A percentile compares a stretch with the other conserved stretches of the same genome.
Evolutionary conservation across 1,284 basidiomycete species (phyloP).

Genomic region (Moniliophthora roreri): DNA sequence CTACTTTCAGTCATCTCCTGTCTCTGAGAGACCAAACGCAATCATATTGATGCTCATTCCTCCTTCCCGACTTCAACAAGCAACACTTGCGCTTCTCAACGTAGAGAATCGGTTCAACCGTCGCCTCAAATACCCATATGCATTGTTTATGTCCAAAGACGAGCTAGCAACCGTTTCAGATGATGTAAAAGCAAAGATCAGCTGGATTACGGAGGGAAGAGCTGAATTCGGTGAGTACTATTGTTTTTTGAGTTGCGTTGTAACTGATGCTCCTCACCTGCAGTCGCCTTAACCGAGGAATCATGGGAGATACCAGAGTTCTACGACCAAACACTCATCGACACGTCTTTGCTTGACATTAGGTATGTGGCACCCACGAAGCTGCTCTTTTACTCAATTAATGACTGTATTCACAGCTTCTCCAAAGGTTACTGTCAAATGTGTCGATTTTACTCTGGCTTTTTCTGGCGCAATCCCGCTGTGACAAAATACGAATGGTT

Average conservation of each 20-base stretch:
- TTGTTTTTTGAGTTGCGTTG: slow-evolving; percentile 2
- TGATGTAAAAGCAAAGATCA: slow-evolving; percentile 22
- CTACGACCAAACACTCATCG: slow-evolving; percentile 21
- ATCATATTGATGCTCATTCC: slow-evolving; percentile 28
- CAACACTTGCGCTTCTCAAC: slow-evolving; percentile 25
- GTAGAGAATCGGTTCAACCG: slow-evolving; percentile 30
- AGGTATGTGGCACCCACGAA: slow-evolving; percentile 20
- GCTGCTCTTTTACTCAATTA: no score
- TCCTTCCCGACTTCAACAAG: slow-evolving; percentile 24
- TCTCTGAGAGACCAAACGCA: slow-evolving; percentile 20
- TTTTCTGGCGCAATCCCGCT: slow-evolving; percentile 28
- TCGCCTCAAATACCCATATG: slow-evolving; percentile 27
- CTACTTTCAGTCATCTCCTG: slow-evolving; percentile 9
- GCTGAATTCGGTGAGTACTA: slow-evolving; percentile 27
- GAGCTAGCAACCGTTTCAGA: slow-evolving; percentile 22
- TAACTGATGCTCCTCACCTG: slow-evolving; percentile 3
- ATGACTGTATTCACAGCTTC: no score
- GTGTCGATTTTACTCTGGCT: slow-evolving; percentile 31
- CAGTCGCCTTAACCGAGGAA: slow-evolving; percentile 18
- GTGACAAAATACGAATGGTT: slow-evolving; percentile 27
- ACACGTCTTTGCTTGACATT: slow-evolving; percentile 22
- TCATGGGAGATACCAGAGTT: slow-evolving; percentile 25
- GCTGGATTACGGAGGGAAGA: slow-evolving; percentile 26
- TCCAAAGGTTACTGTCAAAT: slow-evolving; percentile 27
- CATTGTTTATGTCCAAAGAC: slow-evolving; percentile 25